A percentile compares a stretch with the other conserved stretches of the same genome.
Evolutionary conservation across 2,329 filamentous ascomycete genomes (phyloP).

Genomic region (Keithomyces neogunnii): DNA sequence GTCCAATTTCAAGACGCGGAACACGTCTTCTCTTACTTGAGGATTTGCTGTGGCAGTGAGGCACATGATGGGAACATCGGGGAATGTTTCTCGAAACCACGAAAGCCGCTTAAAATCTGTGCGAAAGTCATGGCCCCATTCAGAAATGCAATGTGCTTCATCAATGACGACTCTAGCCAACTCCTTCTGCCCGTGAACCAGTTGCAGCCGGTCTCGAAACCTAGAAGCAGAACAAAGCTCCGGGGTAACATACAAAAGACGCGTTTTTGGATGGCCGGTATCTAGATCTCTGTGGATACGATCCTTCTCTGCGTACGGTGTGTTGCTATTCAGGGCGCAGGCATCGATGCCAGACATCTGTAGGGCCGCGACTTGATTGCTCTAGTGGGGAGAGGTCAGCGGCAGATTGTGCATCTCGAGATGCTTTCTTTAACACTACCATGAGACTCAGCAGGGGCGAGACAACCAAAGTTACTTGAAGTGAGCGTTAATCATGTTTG

Average conservation of each 20-base stretch:
- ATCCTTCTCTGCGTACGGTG: constrained; percentile 53
- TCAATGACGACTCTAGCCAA: constrained; percentile 85
- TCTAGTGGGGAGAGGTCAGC: constrained; percentile 37
- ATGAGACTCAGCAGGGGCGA: constrained; percentile 85
- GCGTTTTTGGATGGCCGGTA: constrained; percentile 74
- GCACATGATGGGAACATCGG: constrained; percentile 83
- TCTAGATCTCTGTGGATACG: constrained; percentile 73
- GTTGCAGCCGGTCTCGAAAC: constrained; percentile 66
- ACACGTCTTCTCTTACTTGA: constrained; percentile 73
- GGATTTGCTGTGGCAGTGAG: constrained; percentile 85
- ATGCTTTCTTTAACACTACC: constrained; percentile 36
- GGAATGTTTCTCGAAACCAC: constrained; percentile 77
- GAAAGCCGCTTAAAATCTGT: constrained; percentile 79
- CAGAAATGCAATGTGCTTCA: constrained; percentile 93
- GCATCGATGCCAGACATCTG: constrained; percentile 67
- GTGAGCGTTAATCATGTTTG: not conserved
- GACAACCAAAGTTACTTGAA: constrained; percentile 74
- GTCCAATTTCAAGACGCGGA: constrained; percentile 64
- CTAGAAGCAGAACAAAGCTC: constrained; percentile 72
- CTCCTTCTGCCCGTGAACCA: constrained; percentile 72
- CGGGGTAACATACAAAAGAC: constrained; percentile 87
- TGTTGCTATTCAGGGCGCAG: constrained; percentile 81
- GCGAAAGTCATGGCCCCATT: constrained; percentile 98
- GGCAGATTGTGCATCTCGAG: constrained; percentile 4
- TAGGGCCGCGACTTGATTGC: constrained; percentile 84